Evolutionary conservation across 345 rosid genomes (phyloP).

Genomic region (Eucalyptus sideroxylon): DNA sequence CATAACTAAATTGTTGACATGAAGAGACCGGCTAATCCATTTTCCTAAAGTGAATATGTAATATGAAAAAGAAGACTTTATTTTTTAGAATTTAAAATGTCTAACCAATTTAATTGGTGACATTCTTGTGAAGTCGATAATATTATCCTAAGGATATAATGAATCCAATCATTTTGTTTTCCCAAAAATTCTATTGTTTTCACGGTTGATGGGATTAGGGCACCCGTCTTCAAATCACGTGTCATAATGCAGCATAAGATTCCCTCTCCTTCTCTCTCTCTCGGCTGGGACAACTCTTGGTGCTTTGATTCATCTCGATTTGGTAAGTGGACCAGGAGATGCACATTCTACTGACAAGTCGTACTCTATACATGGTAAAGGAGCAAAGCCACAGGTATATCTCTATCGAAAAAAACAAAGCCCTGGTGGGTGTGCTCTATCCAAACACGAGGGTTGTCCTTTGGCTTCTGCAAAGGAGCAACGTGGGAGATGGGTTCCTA

Average conservation of each 20-base stretch:
- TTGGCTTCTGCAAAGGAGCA: not conserved
- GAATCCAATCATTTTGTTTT: not conserved
- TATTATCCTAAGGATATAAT: not conserved
- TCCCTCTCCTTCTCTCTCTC: not conserved
- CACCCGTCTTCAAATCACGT: not conserved
- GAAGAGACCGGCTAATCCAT: no score
- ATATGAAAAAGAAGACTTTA: not conserved
- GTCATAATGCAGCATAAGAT: not conserved
- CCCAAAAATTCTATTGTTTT: accelerated
- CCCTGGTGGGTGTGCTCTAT: not conserved
- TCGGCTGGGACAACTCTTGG: not conserved
- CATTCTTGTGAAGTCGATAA: not conserved
- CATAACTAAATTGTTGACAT: not conserved
- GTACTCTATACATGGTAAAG: not conserved
- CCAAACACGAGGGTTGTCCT: not conserved
- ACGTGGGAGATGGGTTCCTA: not conserved
- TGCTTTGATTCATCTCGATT: not conserved
- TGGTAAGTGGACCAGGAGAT: not conserved
- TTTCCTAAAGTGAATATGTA: not conserved
- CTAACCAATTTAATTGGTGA: not conserved
- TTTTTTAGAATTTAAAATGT: not conserved
- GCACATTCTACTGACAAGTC: not conserved
- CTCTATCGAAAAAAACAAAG: not conserved
- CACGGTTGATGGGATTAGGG: not conserved
- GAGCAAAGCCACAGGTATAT: not conserved